Percentiles rank a stretch among this genome's conserved stretches.
These are phyloP conservation scores for Thalia dealbata DNA, from an alignment of 176 grass and related monocot genomes.

Conservation along the genomic window DNA sequence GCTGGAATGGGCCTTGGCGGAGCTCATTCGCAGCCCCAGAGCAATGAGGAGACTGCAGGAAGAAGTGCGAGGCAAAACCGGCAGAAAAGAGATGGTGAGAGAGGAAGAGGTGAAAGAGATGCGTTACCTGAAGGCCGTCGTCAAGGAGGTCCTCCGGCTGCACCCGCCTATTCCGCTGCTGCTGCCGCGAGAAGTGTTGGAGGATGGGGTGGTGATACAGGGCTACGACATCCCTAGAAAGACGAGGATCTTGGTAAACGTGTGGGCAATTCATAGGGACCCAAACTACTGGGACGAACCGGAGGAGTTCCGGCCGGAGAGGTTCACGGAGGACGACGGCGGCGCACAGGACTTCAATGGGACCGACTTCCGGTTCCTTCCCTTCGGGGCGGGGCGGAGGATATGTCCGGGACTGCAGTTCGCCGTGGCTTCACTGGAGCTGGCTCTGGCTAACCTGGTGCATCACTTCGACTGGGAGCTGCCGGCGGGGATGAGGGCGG, in stretches of 20 bases:
- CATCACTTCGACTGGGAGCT: slow-evolving; percentile 3
- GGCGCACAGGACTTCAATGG: neutral
- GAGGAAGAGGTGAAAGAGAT: neutral
- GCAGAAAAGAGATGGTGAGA: neutral
- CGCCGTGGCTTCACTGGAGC: neutral
- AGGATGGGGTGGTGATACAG: neutral
- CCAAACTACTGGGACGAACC: neutral
- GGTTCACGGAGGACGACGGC: neutral
- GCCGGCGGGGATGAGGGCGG: neutral
- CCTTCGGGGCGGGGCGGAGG: neutral
- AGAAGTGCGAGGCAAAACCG: neutral
- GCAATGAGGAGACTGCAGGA: neutral
- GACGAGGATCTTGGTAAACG: neutral
- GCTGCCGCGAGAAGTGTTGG: neutral
- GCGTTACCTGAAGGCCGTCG: neutral
- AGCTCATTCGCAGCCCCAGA: neutral
- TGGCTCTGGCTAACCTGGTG: slow-evolving; percentile 7
- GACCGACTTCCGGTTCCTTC: neutral
- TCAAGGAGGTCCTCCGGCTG: slow-evolving; percentile 1
- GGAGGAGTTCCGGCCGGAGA: neutral
- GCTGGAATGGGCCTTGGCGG: neutral
- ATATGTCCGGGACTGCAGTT: neutral
- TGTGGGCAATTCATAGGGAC: neutral
- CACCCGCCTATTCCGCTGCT: slow-evolving; percentile 1
- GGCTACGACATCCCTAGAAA: slow-evolving; percentile 1